Conservation (phyloP, 2,329 filamentous ascomycete genomes). For the Paraconiothyrium sp. region DNA sequence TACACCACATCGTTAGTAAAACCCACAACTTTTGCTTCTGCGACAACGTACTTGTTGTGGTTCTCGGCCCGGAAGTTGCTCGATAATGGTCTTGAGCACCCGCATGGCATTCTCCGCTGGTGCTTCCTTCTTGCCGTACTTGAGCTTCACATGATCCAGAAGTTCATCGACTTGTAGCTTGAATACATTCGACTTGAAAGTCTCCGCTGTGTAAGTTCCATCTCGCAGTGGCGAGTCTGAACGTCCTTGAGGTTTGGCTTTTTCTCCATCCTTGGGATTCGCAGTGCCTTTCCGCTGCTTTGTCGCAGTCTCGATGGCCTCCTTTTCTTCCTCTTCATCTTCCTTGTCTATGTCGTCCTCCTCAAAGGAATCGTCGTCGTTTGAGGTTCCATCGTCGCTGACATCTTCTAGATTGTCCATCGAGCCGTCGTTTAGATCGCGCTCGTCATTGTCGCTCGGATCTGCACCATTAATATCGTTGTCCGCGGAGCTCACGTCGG, state of each 20-base stretch:
- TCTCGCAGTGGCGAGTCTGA: conserved; percentile 39
- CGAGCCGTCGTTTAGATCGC: conserved; percentile 27
- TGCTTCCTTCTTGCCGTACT: conserved; percentile 65
- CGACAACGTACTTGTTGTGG: conserved; percentile 54
- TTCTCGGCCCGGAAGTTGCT: conserved; percentile 62
- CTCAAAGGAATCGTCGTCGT: conserved; percentile 28
- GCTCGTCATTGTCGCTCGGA: conserved; percentile 22
- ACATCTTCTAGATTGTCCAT: conserved; percentile 24
- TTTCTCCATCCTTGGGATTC: conserved; percentile 14
- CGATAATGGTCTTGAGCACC: conserved; percentile 65
- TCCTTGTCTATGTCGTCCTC: conserved; percentile 14
- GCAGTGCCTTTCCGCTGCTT: conserved; percentile 18
- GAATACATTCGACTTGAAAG: conserved; percentile 74
- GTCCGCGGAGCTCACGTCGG: conserved; percentile 37
- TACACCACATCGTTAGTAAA: conserved; percentile 48
- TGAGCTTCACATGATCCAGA: conserved; percentile 64
- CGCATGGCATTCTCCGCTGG: conserved; percentile 62
- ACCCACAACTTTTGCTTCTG: too few relatives aligned
- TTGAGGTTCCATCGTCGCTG: conserved; percentile 22
- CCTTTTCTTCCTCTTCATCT: conserved; percentile 12
- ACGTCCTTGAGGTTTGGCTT: conserved; percentile 32
- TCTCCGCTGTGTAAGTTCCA: conserved; percentile 59
- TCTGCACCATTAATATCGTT: conserved; percentile 26
- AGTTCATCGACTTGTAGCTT: conserved; percentile 74
- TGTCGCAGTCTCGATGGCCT: conserved; percentile 8